A percentile compares a stretch with the other conserved stretches of the same genome.
Conservation (phyloP, 164 flowering plant species). For the Stephania cephalantha region DNA sequence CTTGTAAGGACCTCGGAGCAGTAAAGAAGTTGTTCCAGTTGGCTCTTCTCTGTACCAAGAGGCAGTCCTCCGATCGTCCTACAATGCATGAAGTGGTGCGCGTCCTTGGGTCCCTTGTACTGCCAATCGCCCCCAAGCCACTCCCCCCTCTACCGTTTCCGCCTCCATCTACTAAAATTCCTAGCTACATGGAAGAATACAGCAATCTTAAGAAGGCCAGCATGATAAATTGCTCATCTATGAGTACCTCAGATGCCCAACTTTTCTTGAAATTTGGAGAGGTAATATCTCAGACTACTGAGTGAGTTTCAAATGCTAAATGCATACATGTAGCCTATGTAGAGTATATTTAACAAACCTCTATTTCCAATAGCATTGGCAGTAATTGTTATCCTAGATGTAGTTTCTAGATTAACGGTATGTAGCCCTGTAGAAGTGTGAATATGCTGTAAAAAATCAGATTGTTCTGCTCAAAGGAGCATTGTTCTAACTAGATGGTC, state of each 20-base stretch:
- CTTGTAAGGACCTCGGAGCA: conserved; percentile 80
- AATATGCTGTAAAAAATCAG: neutral
- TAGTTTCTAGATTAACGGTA: neutral
- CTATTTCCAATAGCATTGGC: neutral
- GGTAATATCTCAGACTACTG: conserved; percentile 83
- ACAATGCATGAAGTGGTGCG: conserved; percentile 95
- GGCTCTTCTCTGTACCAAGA: conserved; percentile 84
- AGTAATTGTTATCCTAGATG: neutral
- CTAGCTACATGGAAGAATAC: conserved; percentile 71
- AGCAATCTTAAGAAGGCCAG: conserved; percentile 66
- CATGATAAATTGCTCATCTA: conserved; percentile 51
- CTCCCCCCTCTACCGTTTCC: conserved; percentile 20
- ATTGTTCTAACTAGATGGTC: neutral
- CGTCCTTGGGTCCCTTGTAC: conserved; percentile 58
- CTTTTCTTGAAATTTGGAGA: conserved; percentile 90
- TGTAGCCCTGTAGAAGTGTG: neutral
- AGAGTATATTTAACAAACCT: neutral
- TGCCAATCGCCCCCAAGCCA: conserved; percentile 19
- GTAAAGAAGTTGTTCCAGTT: conserved; percentile 88
- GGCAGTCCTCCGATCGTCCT: conserved; percentile 78
- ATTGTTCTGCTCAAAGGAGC: neutral
- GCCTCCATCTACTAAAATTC: conserved; percentile 23
- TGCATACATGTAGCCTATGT: neutral
- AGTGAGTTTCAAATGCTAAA: neutral
- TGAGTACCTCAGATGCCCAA: conserved; percentile 91